Base-by-base conservation (phyloP, 108 stramenopile genomes). In the Discostella stelligeroides region DNA sequence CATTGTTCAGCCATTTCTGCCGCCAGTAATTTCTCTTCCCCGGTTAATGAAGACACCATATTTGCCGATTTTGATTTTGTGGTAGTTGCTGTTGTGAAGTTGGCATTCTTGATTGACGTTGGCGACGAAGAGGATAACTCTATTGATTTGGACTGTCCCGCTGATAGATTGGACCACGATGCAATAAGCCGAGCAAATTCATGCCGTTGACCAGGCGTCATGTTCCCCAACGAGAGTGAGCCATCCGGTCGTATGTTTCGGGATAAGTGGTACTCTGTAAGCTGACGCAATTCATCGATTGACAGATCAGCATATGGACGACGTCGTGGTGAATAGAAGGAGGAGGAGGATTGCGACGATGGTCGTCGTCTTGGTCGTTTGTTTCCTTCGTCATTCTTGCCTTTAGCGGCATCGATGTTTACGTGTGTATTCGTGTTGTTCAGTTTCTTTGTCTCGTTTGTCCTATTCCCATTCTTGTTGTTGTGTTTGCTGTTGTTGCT, bases 1-100 rank as follows among this genome's bases (percentile, higher is more conserved):
- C 65, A 67, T 60, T 60, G 63, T 25, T 75, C 73, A 14, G 66
- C 66, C 73, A 75, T 75, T 61, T 75, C 73, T 7, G 73, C 73
- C 0, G 73, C 73, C 41, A 67, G 25, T 4, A 40, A n/a, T 47
- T 51, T 70, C 29, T 69, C 68, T 47, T 47, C 48, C 24, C 56
- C 25, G 2, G 57, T 41, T 15, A 69, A 11, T 45, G 23, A 37
- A 12, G 14, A 39, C 27, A 24, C 4, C 28, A 14, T 13, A 34
- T 50, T 53, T 34, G 8, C 7, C 27, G 50, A 18, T 20, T 0
- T 49, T 23, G 0, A 18, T 23, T 11, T 27, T n/a, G 13, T 53
- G 25, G 25, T 5, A 24, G 2, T 13, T 14, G 37, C 18, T 30
- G 14, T 56, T 27, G 37, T 56, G 34, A 3, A 45, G 2, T 45